Base-by-base conservation (phyloP, 1,139 yeast species). In the Geotrichum citri-aurantii region DNA sequence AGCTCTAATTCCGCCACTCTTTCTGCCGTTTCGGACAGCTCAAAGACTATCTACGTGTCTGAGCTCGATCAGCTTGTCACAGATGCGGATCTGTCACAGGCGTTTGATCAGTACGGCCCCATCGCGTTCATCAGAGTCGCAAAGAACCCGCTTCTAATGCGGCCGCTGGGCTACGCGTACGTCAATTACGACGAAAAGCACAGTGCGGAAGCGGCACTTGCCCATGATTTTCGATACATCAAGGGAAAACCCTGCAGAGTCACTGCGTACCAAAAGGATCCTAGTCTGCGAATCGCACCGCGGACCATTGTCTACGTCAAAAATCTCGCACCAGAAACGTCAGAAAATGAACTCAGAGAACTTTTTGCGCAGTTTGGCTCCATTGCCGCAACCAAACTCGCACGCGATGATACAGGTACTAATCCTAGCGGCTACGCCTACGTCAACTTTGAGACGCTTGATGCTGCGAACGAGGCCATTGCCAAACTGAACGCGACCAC, bases 241-340 rank as follows among this genome's bases (percentile, higher is more conserved):
- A 89, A 88, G 74, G 95, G 93, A 70, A 85, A 85, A 73, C 89
- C 93, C 68, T 86, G 95, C 75, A 85, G 95, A 78, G 88, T 89
- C 76, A 86, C 88, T 92, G 88, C 95, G 90, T 88, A 95, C 66
- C 95, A 88, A 79, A 85, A 95, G 80, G 95, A 88, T 73, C 95
- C 95, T 63, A 81, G 92, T 61, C 75, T 83, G 69, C 83, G 95
- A 81, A 88, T 66, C 93, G 26, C 52, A 48, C 54, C 56, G 52
- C 64, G 37, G 55, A 61, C 89, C 65, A 91, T 91, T 82, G 82
- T 91, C 75, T 91, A 89, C 74, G 80, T 91, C 72, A 91, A 90
- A 80, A 88, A 89, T 81, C 82, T 91, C 76, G 95, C 88, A 72
- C 92, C 87, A 69, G 68, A 86, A 58, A 81, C 90, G 71, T 90